These are phyloP conservation scores for Rhododendron simsii DNA, from an alignment of 148 eudicot genomes.

Conservation along the genomic window DNA sequence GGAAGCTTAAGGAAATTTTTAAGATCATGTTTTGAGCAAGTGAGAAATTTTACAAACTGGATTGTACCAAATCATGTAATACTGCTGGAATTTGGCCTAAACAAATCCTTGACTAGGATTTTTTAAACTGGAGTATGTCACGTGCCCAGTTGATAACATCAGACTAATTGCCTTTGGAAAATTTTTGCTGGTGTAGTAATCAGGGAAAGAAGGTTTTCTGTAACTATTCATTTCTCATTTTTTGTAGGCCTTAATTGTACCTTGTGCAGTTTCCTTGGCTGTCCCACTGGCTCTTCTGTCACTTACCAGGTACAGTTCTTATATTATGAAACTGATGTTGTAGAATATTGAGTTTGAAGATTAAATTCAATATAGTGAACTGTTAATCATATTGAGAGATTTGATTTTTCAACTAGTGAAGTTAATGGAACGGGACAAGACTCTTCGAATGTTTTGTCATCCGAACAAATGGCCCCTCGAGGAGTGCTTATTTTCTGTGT, in stretches of 20 bases:
- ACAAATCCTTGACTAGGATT: background rate
- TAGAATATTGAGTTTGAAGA: constrained; percentile 5
- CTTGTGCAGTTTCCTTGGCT: constrained; percentile 76
- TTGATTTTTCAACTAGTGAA: constrained; percentile 50
- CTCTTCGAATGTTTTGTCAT: constrained; percentile 54
- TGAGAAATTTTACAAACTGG: background rate
- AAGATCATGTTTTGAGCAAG: constrained; percentile 4
- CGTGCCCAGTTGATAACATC: background rate
- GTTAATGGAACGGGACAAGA: constrained; percentile 65
- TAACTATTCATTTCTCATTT: background rate
- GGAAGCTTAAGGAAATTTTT: background rate
- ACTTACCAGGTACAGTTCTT: constrained; percentile 60
- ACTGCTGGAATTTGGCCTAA: background rate
- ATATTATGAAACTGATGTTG: background rate
- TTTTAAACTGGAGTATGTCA: background rate
- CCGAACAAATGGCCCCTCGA: constrained; percentile 97
- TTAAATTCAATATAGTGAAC: background rate
- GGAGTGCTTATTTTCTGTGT: constrained; percentile 84
- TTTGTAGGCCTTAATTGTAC: constrained; percentile 62
- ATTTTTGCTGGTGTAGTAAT: background rate
- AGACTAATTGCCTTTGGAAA: background rate
- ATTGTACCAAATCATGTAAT: background rate
- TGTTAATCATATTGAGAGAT: constrained; percentile 7
- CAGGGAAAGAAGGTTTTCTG: background rate
- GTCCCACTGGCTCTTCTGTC: constrained; percentile 94